Base-by-base conservation (phyloP, 2,329 filamentous ascomycete genomes). In the Leptographium flavum region DNA sequence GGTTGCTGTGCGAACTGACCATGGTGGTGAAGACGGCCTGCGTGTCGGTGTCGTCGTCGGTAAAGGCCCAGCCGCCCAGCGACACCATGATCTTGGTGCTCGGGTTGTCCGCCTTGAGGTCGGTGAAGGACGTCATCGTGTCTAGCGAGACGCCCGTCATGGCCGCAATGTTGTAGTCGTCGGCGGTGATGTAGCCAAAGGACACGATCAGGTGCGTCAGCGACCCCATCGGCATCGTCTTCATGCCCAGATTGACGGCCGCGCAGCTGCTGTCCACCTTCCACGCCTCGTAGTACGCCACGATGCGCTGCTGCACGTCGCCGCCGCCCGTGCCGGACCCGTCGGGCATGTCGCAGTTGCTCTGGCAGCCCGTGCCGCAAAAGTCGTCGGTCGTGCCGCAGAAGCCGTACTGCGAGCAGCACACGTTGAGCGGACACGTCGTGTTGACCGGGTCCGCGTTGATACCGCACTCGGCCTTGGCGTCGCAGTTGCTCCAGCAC, bases 51-150 rank as follows among this genome's bases (percentile, higher is more conserved):
- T 28, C 32, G 53, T 51, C 8, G 41, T 36, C 31, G 53, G 49
- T 35, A 17, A 66, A 64, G 2, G 58, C 54, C 60, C 62, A 69
- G 0, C 67, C 67, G 3, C 67, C 64, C 2, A 70, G 47, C 3
- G 61, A 57, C 23, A 70, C 57, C 50, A 55, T 63, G 66, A 41
- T 38, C 23, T 45, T 17, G 4, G 69, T 52, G 2, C 45, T 47
- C 0, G 51, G 50, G n/a, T 57, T 46, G 6, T 39, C 40, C 2
- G 46, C 17, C 49, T 68, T 66, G 21, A 51, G 23, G 5, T 36
- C 49, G 0, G 59, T 60, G 10, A 67, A 10, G 22, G 4, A 13
- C 15, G 3, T 21, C 6, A 31, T 5, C 25, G 27, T 19, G 15
- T 31, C 54, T 1, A 57, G 49, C 10, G 15, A 41, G 23, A 30